A percentile compares a stretch with the other conserved stretches of the same genome.
Evolutionary conservation across 1,139 yeast genomes (phyloP).

Genomic region (Wickerhamomyces sp.): DNA sequence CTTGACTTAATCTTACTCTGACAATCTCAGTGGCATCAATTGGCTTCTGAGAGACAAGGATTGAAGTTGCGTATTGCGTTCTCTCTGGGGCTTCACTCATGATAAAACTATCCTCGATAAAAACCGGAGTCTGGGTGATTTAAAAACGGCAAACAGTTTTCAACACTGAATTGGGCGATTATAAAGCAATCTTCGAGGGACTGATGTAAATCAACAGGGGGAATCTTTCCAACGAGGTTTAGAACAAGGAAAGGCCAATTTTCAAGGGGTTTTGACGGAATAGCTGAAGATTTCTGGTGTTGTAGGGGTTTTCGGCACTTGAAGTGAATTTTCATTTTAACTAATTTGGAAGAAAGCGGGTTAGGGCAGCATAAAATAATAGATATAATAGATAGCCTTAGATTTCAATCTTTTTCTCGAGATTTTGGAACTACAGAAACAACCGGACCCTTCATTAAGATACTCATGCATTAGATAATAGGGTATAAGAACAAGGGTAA

Average conservation of each 20-base stretch:
- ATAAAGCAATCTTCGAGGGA: background rate
- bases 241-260: background rate
- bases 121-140: background rate
- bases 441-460: background rate
- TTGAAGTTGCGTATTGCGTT: slow-evolving; percentile 38
- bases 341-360: background rate
- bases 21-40: slow-evolving; percentile 44
- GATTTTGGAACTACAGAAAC: too few relatives aligned
- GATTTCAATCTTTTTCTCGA: too few relatives aligned
- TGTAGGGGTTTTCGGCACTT: slow-evolving; percentile 1
- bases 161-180: background rate
- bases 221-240: background rate
- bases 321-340: background rate
- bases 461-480: background rate
- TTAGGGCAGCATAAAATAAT: background rate
- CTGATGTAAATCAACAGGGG: too few relatives aligned
- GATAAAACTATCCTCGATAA: background rate
- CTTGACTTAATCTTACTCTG: slow-evolving; percentile 40
- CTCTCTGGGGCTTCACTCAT: slow-evolving; percentile 27
- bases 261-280: background rate
- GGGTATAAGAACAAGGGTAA: background rate
- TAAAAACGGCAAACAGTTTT: background rate
- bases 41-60: slow-evolving; percentile 41
- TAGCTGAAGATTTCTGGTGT: background rate
- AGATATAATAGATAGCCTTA: too few relatives aligned